Conservation (phyloP, 768 basidiomycete genomes). For the Amanita thiersii region DNA sequence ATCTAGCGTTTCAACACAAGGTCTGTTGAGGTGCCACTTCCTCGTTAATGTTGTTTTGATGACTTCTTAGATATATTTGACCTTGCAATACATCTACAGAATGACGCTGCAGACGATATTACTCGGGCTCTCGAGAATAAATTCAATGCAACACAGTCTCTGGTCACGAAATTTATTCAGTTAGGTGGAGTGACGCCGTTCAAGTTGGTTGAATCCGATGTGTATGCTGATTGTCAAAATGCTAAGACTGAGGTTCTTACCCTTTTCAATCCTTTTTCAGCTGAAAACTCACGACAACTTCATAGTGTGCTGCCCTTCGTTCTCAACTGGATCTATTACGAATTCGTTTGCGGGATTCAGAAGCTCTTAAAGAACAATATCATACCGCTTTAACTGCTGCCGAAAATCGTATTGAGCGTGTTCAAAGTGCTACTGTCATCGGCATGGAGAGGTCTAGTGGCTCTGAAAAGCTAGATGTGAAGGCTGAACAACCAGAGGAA, state of each 20-base stretch:
- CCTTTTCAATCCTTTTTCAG: constrained; percentile 3
- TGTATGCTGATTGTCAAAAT: constrained; percentile 40
- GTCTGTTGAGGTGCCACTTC: constrained; percentile 19
- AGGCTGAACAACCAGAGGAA: constrained; percentile 36
- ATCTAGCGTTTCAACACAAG: constrained; percentile 31
- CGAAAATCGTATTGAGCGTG: constrained; percentile 56
- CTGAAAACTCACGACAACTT: constrained; percentile 9
- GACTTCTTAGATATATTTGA: constrained; percentile 35
- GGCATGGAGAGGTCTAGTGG: constrained; percentile 33
- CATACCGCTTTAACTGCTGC: constrained; percentile 43
- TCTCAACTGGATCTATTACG: constrained; percentile 49
- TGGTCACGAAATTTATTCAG: constrained; percentile 52
- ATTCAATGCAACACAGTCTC: constrained; percentile 46
- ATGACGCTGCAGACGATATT: constrained; percentile 27
- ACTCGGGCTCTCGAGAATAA: constrained; percentile 43
- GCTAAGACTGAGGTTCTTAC: constrained; percentile 53
- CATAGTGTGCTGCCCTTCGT: constrained; percentile 48
- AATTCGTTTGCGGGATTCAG: constrained; percentile 39
- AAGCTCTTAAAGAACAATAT: constrained; percentile 39
- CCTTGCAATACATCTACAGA: constrained; percentile 31
- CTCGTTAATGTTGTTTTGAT: constrained; percentile 1
- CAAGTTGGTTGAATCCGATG: constrained; percentile 25
- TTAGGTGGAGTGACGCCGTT: constrained; percentile 27
- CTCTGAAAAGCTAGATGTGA: constrained; percentile 18
- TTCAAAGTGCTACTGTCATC: constrained; percentile 44